Base-by-base conservation (phyloP, 2,329 filamentous ascomycete species). In the Zarea fungicola region DNA sequence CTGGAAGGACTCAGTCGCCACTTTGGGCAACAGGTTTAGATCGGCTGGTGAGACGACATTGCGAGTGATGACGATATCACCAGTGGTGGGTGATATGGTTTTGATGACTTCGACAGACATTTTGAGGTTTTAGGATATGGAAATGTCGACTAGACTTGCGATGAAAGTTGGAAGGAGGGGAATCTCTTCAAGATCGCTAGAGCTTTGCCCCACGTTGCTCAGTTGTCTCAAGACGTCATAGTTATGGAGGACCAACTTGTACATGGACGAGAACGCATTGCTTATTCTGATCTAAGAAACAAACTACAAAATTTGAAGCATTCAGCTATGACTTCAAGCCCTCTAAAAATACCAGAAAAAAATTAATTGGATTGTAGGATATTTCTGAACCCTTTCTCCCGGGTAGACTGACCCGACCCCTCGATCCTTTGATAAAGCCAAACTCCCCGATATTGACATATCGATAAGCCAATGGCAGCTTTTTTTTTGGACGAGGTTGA, bases 51-150 rank as follows among this genome's bases (percentile, higher is more conserved):
- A 85, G 56, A 86, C 76, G 58, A 88, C 89, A 66, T 83, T 83
- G 57, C 91, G 83, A 52, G 85, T 89, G 56, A 95, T 68, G 65
- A 97, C 81, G 49, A 87, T 77, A 72, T 91, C 83, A 69, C 93
- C 92, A 56, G 90, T 96, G 55, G 81, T 85, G 49, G 92, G 92
- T 3, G 92, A 97, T 68, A 96, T 91, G 56, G 92, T 96, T 26
- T 74, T 83, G 59, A 85, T 74, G 42, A 73, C 72, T 70, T 85
- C 81, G 61, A 78, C 73, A 54, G 81, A 83, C 81, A 85, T 85
- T 48, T 52, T 73, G 60, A 23, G 9, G n/a, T 18, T 19, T 18
- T n/a, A n/a, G 4, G 1, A 31, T 18, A 25, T 22, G 31, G 5
- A 28, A 21, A 22, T 41, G 29, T 18, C n/a, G 26, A 10, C 11